Conservation (phyloP, 176 grass and related monocot genomes). For the Paspalum vaginatum region DNA sequence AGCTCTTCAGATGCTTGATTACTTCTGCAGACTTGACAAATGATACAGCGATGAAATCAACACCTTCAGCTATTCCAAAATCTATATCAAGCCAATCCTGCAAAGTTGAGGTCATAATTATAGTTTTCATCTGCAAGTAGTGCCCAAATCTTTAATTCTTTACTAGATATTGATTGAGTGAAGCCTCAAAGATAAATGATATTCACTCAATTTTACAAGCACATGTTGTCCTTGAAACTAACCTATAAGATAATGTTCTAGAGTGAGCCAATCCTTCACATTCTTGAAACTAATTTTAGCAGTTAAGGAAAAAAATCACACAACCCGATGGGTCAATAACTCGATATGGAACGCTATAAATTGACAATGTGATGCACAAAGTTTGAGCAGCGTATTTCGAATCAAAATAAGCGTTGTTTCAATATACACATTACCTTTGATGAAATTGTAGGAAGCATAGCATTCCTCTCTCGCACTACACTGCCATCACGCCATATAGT, state of each 20-base stretch:
- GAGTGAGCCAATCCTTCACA: not conserved
- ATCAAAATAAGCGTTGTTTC: conserved; percentile 29
- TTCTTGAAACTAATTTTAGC: not conserved
- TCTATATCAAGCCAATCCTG: conserved; percentile 99
- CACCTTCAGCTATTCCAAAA: conserved; percentile 94
- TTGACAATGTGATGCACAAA: not conserved
- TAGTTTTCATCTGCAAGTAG: not conserved
- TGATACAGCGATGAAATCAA: conserved; percentile 94
- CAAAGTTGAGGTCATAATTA: conserved; percentile 16
- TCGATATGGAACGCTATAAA: conserved; percentile 4
- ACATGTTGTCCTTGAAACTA: not conserved
- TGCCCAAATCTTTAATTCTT: not conserved
- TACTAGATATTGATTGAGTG: not conserved
- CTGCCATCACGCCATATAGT: conserved; percentile 92
- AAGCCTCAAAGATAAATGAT: not conserved
- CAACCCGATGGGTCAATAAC: conserved; percentile 2
- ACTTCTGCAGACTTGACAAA: conserved; percentile 99
- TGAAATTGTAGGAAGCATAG: conserved; percentile 99
- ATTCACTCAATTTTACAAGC: not conserved
- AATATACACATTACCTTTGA: conserved; percentile 72
- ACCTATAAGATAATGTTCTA: not conserved
- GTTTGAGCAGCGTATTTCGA: not conserved
- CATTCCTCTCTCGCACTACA: conserved; percentile 84
- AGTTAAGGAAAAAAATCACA: conserved; percentile 18
- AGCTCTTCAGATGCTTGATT: conserved; percentile 95